These are phyloP conservation scores for Lactarius hatsudake DNA, from an alignment of 768 basidiomycete species.

Conservation along the genomic window DNA sequence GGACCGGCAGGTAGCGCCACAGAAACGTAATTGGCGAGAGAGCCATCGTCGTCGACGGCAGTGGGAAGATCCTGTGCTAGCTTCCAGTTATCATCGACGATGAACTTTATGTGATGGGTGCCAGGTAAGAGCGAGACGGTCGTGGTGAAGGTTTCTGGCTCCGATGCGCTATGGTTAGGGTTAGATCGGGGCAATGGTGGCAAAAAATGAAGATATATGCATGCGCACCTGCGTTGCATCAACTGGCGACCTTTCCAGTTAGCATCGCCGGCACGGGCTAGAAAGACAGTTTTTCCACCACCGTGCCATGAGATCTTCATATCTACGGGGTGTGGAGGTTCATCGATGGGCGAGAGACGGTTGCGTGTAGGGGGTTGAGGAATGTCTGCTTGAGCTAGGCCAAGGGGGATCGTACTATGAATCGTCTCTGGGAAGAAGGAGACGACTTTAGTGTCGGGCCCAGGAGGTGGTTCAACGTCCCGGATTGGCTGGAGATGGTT, in stretches of 20 bases:
- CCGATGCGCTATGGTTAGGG: constrained; percentile 24
- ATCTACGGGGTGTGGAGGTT: constrained; percentile 23
- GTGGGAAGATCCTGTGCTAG: constrained; percentile 77
- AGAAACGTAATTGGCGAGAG: constrained; percentile 90
- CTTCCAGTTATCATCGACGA: constrained; percentile 88
- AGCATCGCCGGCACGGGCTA: constrained; percentile 71
- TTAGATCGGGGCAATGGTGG: constrained; percentile 19
- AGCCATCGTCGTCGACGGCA: constrained; percentile 92
- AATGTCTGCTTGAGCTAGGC: constrained; percentile 37
- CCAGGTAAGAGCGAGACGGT: constrained; percentile 70
- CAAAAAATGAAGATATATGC: constrained; percentile 19
- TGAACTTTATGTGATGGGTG: constrained; percentile 91
- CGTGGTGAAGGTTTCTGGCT: constrained; percentile 38
- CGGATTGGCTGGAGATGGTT: constrained; percentile 12
- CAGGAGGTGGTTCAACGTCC: constrained; percentile 24
- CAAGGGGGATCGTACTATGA: constrained; percentile 58
- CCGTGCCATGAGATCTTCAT: constrained; percentile 61
- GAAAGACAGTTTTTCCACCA: constrained; percentile 55
- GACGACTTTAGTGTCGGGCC: constrained; percentile 27
- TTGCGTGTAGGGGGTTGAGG: constrained; percentile 24
- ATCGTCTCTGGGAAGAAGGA: constrained; percentile 58
- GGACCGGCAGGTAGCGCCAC: constrained; percentile 43
- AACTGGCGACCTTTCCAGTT: constrained; percentile 68
- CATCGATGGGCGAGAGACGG: constrained; percentile 26
- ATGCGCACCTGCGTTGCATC: constrained; percentile 65